Base-by-base conservation (phyloP, 768 basidiomycete genomes). In the Boletus insuetus region DNA sequence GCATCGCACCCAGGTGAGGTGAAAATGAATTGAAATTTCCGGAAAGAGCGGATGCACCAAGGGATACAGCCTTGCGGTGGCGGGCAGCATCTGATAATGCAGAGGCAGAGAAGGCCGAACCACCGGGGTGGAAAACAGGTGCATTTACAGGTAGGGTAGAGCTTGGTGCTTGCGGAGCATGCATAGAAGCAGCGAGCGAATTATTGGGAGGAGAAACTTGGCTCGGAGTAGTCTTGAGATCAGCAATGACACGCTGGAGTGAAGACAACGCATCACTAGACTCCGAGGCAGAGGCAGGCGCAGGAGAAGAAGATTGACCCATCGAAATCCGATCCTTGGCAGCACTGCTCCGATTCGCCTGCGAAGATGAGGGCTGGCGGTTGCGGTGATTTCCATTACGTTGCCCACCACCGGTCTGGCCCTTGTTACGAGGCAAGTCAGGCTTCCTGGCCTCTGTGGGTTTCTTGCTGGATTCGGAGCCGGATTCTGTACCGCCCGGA, bases 231-330 rank as follows among this genome's bases (percentile, higher is more conserved):
- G 88, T 87, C 79, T 94, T 96, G 59, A 97, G 79, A 71, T 98
- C 94, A 53, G 90, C 90, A 62, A 98, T 98, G 70, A 97, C 88
- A 54, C 91, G 85, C 67, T 98, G 94, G 50, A 98, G 82, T 29
- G 91, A 92, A 56, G 88, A 89, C 55, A 94, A 77, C 17, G 89
- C 91, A 69, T 88, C 87, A 67, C 88, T 91, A 20, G 83, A 81
- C 61, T 91, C 87, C 35, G 77, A 78, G 58, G 72, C 75, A 58
- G 81, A 76, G 43, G 69, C 69, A 56, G 82, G 80, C 38, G 77
- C 78, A 37, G 84, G 80, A 16, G 77, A 68, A 38, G 79, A 67
- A 47, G 71, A 66, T 66, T 69, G 56, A 63, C 68, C 51, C 58
- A 65, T 63, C 54, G 80, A 75, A 39, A 76, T 60, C 39, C 79